Evolutionary conservation across 192 early-diverging fungal genomes (phyloP), one percentile per base, ranked within the genome.

Genomic region (Coemansia sp.): DNA sequence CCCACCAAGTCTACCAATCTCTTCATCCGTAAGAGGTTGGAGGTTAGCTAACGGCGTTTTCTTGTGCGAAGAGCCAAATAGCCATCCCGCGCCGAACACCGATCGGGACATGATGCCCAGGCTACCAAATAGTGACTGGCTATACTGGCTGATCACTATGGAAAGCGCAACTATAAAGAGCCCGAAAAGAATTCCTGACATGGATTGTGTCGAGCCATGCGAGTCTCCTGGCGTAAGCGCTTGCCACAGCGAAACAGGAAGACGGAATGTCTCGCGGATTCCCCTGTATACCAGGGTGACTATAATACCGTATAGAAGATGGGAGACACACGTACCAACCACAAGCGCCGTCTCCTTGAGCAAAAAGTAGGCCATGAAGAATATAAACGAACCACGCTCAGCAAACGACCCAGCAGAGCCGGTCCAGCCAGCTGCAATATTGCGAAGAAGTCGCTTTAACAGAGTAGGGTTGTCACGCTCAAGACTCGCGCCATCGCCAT

Each of bases 341-440:
- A 74, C 56, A 1, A 67, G 26, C 15, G 60, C 63, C 16, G 67
- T 58, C 60, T 83, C 81, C 68, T 83, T 83, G 69, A 78, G 34
- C 52, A 78, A n/a, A 56, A 78, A 83, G 69, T 78, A 83, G 52
- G 72, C n/a, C 56, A 78, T 75, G 38, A 83, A 72, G 39, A 83
- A 77, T 12, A 75, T 64, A 61, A 83, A 83, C 18, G 76, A 75
- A 60, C 73, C 53, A 35, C 73, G 72, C 61, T 75, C 69, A 35
- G 72, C 66, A 63, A 72, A 60, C 10, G 77, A 74, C 41, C 77
- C 77, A 3, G 64, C 49, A 21, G 76, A 72, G 30, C 76, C 76
- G 21, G 68, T 61, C 81, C 76, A 78, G 35, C 75, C 72, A 12
- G 72, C 70, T 16, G 66, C 67, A 55, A 78, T 77, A 64, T 83